These are phyloP conservation scores for Trametes sp. DNA, from an alignment of 1,284 basidiomycete species.

Conservation along the genomic window DNA sequence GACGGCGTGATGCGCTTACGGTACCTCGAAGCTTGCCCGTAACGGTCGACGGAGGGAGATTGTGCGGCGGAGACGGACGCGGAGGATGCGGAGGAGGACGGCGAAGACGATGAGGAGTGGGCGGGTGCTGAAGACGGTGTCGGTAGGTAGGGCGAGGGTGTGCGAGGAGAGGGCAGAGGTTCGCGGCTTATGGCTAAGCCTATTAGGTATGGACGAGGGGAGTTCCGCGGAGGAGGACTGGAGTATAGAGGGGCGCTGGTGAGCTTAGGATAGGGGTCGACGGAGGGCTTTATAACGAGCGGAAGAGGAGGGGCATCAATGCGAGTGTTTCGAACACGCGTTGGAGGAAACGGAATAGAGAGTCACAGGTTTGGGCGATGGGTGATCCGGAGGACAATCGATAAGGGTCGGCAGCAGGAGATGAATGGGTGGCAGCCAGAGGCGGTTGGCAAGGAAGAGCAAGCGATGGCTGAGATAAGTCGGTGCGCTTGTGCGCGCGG, in stretches of 20 bases:
- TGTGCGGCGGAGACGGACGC: conserved; percentile 9
- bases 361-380: conserved; percentile 38
- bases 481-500: neutral
- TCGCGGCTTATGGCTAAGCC: neutral
- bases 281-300: conserved; percentile 26
- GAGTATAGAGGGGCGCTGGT: conserved; percentile 31
- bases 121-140: conserved; percentile 22
- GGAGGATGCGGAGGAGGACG: neutral
- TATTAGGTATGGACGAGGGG: conserved; percentile 35
- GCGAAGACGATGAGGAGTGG: conserved; percentile 17
- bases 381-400: conserved; percentile 41
- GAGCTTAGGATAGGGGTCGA: conserved; percentile 18
- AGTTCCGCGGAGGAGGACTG: conserved; percentile 32
- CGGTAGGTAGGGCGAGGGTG: neutral
- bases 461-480: conserved; percentile 29
- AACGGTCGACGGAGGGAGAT: conserved; percentile 18
- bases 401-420: conserved; percentile 37
- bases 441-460: conserved; percentile 30
- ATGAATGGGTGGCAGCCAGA: conserved; percentile 15
- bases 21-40: conserved; percentile 14
- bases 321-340: conserved; percentile 25
- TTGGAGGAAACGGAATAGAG: conserved; percentile 32
- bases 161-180: neutral
- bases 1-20: conserved; percentile 28
- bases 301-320: conserved; percentile 22